These are phyloP conservation scores for Acanthamoeba lugdunensis DNA, from an alignment of 208 protist species.

Conservation along the genomic window DNA sequence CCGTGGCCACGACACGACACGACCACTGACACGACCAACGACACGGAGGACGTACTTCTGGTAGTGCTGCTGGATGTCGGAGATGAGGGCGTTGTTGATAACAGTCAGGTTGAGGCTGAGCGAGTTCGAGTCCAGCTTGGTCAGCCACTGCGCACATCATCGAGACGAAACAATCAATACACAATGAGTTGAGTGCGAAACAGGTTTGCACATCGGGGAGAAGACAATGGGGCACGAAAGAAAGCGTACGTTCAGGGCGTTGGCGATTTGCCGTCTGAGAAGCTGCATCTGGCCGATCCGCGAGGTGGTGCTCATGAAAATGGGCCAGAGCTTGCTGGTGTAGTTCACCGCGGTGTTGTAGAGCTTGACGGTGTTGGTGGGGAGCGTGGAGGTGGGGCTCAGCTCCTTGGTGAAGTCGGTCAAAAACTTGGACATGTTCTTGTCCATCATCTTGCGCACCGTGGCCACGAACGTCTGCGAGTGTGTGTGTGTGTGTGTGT, in stretches of 20 bases:
- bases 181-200: no score
- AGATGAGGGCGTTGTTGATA: conserved; percentile 91
- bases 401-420: conserved; percentile 65
- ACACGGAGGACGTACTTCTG: conserved; percentile 60
- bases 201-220: not conserved
- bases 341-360: conserved; percentile 82
- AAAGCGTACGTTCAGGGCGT: conserved; percentile 88
- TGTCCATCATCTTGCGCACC: conserved; percentile 46
- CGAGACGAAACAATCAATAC: no score
- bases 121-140: conserved; percentile 90
- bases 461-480: conserved; percentile 3
- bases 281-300: conserved; percentile 88
- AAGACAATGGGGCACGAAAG: not conserved
- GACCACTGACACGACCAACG: no score
- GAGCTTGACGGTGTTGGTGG: conserved; percentile 75
- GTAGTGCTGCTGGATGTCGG: conserved; percentile 91
- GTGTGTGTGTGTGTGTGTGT: no score
- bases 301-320: conserved; percentile 72
- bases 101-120: conserved; percentile 89
- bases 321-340: conserved; percentile 79
- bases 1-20: no score
- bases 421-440: conserved; percentile 71
- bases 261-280: conserved; percentile 91
- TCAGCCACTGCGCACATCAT: conserved; percentile 72
- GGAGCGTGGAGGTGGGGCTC: conserved; percentile 70